Conservation (phyloP, 768 basidiomycete species). For the Pleurotus eryngii region DNA sequence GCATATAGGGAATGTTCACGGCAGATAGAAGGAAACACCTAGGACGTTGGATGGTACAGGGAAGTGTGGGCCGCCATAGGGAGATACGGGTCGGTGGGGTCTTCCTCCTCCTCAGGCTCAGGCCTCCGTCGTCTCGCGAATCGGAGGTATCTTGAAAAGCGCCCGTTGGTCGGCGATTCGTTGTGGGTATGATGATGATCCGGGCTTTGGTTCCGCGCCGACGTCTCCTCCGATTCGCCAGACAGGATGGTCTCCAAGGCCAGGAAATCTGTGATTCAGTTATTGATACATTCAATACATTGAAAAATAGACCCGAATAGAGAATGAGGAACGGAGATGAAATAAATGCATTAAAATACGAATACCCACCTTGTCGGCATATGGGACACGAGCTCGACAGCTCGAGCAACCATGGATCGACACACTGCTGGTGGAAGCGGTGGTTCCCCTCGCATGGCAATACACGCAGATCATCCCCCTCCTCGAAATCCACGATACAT, state of each 20-base stretch:
- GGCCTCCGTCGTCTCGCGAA: constrained; percentile 41
- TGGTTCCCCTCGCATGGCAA: constrained; percentile 92
- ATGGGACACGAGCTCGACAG: constrained; percentile 89
- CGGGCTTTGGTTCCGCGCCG: constrained; percentile 13
- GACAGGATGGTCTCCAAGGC: constrained; percentile 58
- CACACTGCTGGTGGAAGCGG: constrained; percentile 84
- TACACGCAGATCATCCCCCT: constrained; percentile 87
- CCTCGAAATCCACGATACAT: constrained; percentile 91
- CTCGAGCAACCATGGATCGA: constrained; percentile 91
- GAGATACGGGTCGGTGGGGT: constrained; percentile 31
- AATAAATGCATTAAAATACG: no score
- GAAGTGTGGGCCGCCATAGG: constrained; percentile 27
- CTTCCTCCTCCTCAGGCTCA: constrained; percentile 19
- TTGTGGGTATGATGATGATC: constrained; percentile 5
- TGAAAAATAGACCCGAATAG: background rate
- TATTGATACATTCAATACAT: background rate
- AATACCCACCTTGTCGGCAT: constrained; percentile 75
- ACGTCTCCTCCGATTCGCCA: constrained; percentile 19
- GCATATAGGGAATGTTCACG: no score
- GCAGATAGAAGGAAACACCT: background rate
- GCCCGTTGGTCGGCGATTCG: constrained; percentile 24
- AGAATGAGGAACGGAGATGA: background rate
- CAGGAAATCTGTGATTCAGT: constrained; percentile 45
- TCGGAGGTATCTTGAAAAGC: constrained; percentile 58
- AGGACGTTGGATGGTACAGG: constrained; percentile 13